phyloP scores from a whole-genome alignment of 139 green algal species.

The Pleodorina starrii region DNA sequence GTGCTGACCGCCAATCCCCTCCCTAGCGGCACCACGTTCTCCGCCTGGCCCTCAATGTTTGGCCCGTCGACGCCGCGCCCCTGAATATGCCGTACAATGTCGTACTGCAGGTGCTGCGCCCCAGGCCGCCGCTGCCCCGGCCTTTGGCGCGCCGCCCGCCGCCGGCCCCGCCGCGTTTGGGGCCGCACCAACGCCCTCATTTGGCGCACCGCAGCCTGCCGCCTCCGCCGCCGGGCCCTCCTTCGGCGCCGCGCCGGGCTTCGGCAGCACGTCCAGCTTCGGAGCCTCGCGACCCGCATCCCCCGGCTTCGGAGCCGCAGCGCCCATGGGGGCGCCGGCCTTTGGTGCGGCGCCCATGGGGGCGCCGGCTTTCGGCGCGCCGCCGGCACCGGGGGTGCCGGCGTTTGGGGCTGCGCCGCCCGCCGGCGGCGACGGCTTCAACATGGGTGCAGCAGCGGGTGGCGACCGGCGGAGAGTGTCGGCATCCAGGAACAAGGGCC shows the following conservation, averaged over 20 bases:
- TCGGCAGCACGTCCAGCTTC: background rate
- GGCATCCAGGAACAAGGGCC: constrained; percentile 1
- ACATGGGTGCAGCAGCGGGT: constrained; percentile 16
- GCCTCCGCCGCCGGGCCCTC: no score
- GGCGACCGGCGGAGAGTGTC: constrained; percentile 28
- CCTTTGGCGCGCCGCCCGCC: no score
- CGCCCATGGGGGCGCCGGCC: background rate
- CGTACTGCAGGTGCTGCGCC: no score
- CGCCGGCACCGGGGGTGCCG: background rate
- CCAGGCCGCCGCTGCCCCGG: no score
- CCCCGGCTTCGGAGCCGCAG: background rate
- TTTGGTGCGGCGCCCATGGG: background rate
- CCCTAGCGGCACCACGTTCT: no score
- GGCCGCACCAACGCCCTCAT: no score
- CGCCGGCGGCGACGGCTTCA: constrained; percentile 15
- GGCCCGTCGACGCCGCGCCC: no score
- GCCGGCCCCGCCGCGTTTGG: no score
- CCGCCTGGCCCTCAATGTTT: no score
- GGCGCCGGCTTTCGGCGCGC: constrained; percentile 13
- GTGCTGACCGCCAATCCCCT: no score
- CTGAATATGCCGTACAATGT: no score
- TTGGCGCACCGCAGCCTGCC: background rate
- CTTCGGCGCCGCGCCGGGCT: background rate
- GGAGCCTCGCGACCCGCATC: background rate
- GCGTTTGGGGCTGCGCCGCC: background rate